Percentiles rank a stretch among this genome's conserved stretches.
Conservation (phyloP, 163 green algal species). For the Prototheca wickerhamii region DNA sequence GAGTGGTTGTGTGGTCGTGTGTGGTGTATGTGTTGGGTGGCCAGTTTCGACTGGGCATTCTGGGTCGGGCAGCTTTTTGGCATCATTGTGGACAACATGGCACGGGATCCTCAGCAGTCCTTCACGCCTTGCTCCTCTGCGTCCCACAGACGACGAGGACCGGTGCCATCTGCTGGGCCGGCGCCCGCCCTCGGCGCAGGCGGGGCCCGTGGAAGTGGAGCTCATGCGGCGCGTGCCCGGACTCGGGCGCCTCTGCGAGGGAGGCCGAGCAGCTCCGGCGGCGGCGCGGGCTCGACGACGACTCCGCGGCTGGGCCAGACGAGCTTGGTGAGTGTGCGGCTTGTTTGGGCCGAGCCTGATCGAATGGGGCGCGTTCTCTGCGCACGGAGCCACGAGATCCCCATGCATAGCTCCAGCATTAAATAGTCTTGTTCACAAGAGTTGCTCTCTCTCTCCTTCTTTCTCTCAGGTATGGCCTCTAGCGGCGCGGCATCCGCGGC, state of each 20-base stretch:
- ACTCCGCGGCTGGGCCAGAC: background rate
- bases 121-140: background rate
- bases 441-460: no score
- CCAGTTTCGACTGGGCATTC: no score
- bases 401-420: no score
- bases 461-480: no score
- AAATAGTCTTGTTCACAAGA: no score
- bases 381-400: no score
- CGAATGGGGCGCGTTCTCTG: no score
- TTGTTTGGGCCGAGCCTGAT: background rate
- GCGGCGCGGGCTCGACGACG: conserved; percentile 3
- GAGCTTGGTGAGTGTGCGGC: background rate
- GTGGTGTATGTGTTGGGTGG: no score
- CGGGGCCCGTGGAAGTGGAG: conserved; percentile 14
- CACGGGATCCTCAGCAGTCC: background rate
- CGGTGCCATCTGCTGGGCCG: conserved; percentile 7
- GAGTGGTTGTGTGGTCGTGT: background rate
- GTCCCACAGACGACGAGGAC: conserved; percentile 6
- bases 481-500: no score
- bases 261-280: conserved; percentile 16
- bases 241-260: background rate
- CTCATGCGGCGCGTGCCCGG: conserved; percentile 7
- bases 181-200: background rate
- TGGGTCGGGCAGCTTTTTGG: no score
- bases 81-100: background rate